Percentiles rank a stretch among this genome's conserved stretches.
Conservation (phyloP, 2,329 filamentous ascomycete species). For the Fusarium camptoceras region DNA sequence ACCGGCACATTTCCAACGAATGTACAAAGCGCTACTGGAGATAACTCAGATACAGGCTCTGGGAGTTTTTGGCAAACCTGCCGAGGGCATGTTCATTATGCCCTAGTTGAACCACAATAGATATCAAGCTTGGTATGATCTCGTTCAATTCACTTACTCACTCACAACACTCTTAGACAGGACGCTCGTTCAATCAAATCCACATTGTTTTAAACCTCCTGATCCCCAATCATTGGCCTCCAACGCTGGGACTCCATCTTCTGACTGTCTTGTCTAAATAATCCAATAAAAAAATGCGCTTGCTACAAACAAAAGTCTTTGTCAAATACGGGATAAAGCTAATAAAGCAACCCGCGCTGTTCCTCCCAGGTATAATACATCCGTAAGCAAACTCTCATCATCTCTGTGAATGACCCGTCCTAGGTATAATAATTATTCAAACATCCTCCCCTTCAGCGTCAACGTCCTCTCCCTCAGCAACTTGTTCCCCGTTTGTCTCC, state of each 20-base stretch:
- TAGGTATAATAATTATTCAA: constrained; percentile 35
- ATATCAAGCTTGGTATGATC: background rate
- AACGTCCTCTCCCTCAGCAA: constrained; percentile 44
- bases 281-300: constrained; percentile 35
- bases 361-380: constrained; percentile 40
- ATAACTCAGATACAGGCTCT: constrained; percentile 2
- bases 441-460: constrained; percentile 53
- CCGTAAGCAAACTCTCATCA: constrained; percentile 18
- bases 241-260: background rate
- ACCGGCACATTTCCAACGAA: background rate
- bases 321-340: constrained; percentile 16
- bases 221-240: constrained; percentile 9
- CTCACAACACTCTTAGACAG: background rate
- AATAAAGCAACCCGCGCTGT: constrained; percentile 29
- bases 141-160: background rate
- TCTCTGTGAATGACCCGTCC: background rate
- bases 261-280: constrained; percentile 25
- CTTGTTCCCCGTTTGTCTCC: constrained; percentile 27
- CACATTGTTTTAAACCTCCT: constrained; percentile 10
- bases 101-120: background rate
- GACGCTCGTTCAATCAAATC: constrained; percentile 4
- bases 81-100: constrained; percentile 5
- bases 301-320: constrained; percentile 28
- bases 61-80: constrained; percentile 13
- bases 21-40: constrained; percentile 7